These are phyloP conservation scores for Lactarius deliciosus DNA, from an alignment of 768 basidiomycete genomes.

Conservation along the genomic window DNA sequence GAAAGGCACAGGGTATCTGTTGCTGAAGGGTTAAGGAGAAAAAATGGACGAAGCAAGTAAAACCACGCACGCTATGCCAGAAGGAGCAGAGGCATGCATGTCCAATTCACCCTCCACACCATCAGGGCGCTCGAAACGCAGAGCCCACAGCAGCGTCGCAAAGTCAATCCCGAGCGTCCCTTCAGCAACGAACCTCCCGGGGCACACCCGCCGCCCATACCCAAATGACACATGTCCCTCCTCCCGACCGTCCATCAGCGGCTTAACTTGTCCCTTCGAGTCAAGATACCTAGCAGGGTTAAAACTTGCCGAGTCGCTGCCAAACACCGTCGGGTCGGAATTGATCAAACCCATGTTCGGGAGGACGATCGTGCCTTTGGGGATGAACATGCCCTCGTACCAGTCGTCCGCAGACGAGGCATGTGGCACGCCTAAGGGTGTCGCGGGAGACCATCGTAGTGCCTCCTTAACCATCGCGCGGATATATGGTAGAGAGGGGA, in stretches of 20 bases:
- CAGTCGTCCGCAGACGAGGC: not conserved
- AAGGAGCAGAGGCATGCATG: not conserved
- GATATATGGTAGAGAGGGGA: not conserved
- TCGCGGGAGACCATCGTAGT: not conserved
- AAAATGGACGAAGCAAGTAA: not conserved
- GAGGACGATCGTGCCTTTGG: not conserved
- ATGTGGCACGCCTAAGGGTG: slow-evolving; percentile 8
- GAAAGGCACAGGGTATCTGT: not conserved
- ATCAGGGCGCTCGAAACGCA: not conserved
- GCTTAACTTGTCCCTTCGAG: not conserved
- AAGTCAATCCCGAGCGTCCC: not conserved
- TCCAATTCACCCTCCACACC: not conserved
- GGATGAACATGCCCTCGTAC: slow-evolving; percentile 1
- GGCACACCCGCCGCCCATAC: not conserved
- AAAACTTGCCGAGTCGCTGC: not conserved
- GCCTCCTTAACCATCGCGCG: not conserved
- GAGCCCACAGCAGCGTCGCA: not conserved
- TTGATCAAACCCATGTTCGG: slow-evolving; percentile 1
- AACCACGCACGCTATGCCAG: not conserved
- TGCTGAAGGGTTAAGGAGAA: not conserved
- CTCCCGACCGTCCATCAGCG: not conserved
- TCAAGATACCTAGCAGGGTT: not conserved
- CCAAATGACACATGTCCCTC: slow-evolving; percentile 6
- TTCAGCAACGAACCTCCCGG: not conserved
- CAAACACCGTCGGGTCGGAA: not conserved